Conservation (phyloP, 2,329 filamentous ascomycete species). For the Hypomyces perniciosus region DNA sequence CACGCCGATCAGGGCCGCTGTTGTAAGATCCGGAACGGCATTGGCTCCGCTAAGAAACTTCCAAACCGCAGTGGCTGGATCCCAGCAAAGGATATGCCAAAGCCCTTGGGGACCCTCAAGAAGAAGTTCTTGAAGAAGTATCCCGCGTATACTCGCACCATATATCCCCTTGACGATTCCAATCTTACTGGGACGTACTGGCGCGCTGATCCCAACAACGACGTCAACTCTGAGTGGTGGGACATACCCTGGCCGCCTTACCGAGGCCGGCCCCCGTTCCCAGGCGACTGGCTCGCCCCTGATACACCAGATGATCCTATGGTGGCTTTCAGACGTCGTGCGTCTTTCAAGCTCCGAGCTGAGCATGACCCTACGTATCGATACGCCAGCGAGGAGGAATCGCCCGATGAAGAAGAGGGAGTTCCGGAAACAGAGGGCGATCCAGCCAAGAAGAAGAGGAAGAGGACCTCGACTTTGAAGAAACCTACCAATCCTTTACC, state of each 20-base stretch:
- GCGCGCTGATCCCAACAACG: slow-evolving; percentile 28
- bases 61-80: slow-evolving; percentile 32
- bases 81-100: slow-evolving; percentile 13
- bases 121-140: slow-evolving; percentile 19
- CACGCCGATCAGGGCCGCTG: slow-evolving; percentile 18
- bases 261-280: slow-evolving; percentile 18
- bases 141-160: slow-evolving; percentile 22
- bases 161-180: slow-evolving; percentile 21
- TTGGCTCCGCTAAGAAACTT: slow-evolving; percentile 15
- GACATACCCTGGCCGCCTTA: slow-evolving; percentile 25
- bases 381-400: slow-evolving; percentile 16
- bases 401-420: slow-evolving; percentile 20
- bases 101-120: slow-evolving; percentile 17
- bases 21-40: slow-evolving; percentile 23
- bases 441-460: slow-evolving; percentile 5
- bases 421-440: slow-evolving; percentile 2
- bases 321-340: neutral
- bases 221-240: slow-evolving; percentile 21
- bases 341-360: slow-evolving; percentile 2
- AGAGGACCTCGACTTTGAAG: neutral
- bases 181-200: slow-evolving; percentile 19
- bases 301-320: slow-evolving; percentile 8
- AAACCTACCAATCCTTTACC: neutral
- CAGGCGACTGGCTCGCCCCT: slow-evolving; percentile 16
- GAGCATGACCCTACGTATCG: slow-evolving; percentile 16